A percentile compares a stretch with the other conserved stretches of the same genome.
Conservation (phyloP, 2,329 filamentous ascomycete species). For the Whalleya microplaca region DNA sequence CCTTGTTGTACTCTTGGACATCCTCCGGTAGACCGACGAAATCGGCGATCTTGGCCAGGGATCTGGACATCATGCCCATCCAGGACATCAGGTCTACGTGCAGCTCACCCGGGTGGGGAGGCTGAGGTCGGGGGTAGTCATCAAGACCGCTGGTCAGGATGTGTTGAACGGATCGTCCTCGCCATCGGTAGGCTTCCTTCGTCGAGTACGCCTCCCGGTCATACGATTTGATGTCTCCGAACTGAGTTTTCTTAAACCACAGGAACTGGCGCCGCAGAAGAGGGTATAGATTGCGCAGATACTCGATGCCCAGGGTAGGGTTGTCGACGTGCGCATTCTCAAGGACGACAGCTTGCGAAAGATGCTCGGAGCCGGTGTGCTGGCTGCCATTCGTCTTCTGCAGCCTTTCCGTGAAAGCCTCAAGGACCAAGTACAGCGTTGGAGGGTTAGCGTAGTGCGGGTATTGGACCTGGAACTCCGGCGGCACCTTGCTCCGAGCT, state of each 20-base stretch:
- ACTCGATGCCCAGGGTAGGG: conserved; percentile 31
- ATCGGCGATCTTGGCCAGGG: conserved; percentile 78
- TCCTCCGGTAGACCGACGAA: conserved; percentile 79
- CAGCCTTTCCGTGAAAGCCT: conserved; percentile 81
- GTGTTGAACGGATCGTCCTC: conserved; percentile 83
- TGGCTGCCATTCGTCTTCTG: conserved; percentile 57
- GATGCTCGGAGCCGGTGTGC: conserved; percentile 46
- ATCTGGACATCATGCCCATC: conserved; percentile 94
- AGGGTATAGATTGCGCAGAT: conserved; percentile 52
- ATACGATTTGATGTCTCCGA: conserved; percentile 87
- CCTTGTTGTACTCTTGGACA: conserved; percentile 69
- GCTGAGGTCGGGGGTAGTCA: conserved; percentile 92
- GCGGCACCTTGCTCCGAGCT: conserved; percentile 90
- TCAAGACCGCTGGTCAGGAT: conserved; percentile 93
- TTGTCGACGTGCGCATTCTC: conserved; percentile 70
- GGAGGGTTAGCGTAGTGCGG: conserved; percentile 97
- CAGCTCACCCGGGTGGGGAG: conserved; percentile 92
- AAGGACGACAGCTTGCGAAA: conserved; percentile 46
- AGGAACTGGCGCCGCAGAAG: conserved; percentile 86
- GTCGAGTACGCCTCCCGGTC: conserved; percentile 85
- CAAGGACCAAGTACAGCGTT: conserved; percentile 88
- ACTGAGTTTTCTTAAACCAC: conserved; percentile 94
- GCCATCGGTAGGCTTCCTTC: conserved; percentile 96
- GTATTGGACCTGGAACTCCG: conserved; percentile 93
- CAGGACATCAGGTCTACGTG: conserved; percentile 94